Evolutionary conservation across 1,139 yeast species (phyloP).

Genomic region (Kodamaea fungicola): DNA sequence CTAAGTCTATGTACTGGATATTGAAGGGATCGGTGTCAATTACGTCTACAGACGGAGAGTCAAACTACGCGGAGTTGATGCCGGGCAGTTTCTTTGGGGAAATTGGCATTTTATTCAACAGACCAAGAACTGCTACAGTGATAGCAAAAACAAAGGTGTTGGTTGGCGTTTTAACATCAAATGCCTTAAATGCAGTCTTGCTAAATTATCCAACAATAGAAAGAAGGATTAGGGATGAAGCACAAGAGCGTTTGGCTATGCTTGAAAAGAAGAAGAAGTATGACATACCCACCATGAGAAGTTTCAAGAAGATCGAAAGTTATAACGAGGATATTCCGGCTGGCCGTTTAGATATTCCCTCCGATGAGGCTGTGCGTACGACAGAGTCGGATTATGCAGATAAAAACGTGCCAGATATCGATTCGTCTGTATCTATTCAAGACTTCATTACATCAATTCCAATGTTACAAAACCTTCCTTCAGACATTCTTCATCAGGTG

Average conservation of each 20-base stretch:
- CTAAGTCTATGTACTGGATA: conserved; percentile 80
- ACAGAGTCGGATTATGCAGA: conserved; percentile 15
- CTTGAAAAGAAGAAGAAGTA: conserved; percentile 54
- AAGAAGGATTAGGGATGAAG: conserved; percentile 69
- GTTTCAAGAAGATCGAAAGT: conserved; percentile 13
- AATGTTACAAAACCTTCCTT: conserved; percentile 54
- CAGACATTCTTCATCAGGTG: conserved; percentile 55
- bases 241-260: conserved; percentile 71
- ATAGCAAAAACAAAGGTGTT: conserved; percentile 67
- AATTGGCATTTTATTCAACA: conserved; percentile 68
- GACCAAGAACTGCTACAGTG: conserved; percentile 78
- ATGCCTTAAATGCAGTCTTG: conserved; percentile 55
- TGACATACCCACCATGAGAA: conserved; percentile 11
- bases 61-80: conserved; percentile 63
- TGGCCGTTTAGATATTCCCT: no score
- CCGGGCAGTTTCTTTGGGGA: conserved; percentile 77
- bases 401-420: conserved; percentile 30
- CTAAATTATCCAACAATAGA: conserved; percentile 64
- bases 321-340: no score
- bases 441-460: conserved; percentile 57
- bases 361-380: conserved; percentile 10
- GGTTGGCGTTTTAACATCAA: conserved; percentile 65
- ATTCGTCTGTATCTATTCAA: conserved; percentile 52
- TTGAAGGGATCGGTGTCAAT: conserved; percentile 71
- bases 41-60: conserved; percentile 72